Base-by-base conservation (phyloP, 495 filamentous ascomycete species). In the Trichoderma reesei region DNA sequence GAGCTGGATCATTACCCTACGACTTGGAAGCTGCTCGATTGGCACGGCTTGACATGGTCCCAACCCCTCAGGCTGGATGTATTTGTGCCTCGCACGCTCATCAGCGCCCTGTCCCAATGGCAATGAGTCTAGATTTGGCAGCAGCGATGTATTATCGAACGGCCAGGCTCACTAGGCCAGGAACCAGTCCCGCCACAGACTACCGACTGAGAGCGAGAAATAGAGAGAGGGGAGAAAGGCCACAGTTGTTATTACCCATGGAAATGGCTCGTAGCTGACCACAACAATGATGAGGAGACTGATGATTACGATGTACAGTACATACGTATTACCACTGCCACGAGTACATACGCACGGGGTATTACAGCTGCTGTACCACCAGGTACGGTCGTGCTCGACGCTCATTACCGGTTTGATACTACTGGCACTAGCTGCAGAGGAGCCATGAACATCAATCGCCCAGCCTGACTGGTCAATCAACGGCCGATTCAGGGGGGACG, bases 401-500 rank as follows among this genome's bases (percentile, higher is more conserved):
- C n/a, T n/a, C n/a, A 48, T 48, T 48, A 48, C 44, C 44, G 44
- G 44, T 48, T 18, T 48, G n/a, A n/a, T n/a, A 48, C 20, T 48
- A 18, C 26, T 56, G n/a, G 20, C 31, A 56, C 51, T 34, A 56
- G 51, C 34, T 9, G 26, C 51, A 56, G 13, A 34, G 51, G 11
- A 56, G 51, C 51, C 51, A 56, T 56, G 51, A 56, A 33, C 51
- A 56, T 34, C 51, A 56, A 56, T 56, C 51, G 51, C 31, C 20
- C 20, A 56, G 51, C 31, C 31, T 56, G 51, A 56, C 51, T 56
- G 51, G 51, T 56, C 51, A 56, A 56, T 56, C 51, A 56, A 26
- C 51, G 51, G 51, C 8, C 51, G 51, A 56, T 56, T 56, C 51
- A 56, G 51, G 51, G 46, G 51, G 51, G 20, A 56, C 44, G 51